phyloP scores from a whole-genome alignment of 2,329 filamentous ascomycete species.

The Pestalotiopsis sp. region DNA sequence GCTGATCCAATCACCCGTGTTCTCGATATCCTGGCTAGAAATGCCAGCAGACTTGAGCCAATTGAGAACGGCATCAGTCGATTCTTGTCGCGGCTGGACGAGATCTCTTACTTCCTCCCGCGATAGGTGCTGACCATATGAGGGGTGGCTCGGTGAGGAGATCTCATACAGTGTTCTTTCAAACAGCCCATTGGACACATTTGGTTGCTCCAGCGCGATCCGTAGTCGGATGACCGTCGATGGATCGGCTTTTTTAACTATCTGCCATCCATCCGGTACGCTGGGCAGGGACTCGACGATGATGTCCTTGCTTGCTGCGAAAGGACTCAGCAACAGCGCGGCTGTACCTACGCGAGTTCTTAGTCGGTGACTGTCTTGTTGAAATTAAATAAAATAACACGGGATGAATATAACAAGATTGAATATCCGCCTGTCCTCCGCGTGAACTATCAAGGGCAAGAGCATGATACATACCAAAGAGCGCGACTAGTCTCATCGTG shows the following conservation, averaged over 20 bases:
- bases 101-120: conserved; percentile 53
- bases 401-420: background rate
- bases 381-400: background rate
- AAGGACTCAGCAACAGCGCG: background rate
- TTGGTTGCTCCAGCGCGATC: conserved; percentile 52
- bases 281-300: conserved; percentile 39
- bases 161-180: conserved; percentile 63
- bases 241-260: conserved; percentile 35
- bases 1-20: conserved; percentile 55
- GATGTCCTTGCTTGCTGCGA: conserved; percentile 21
- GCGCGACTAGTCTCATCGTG: conserved; percentile 5
- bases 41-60: conserved; percentile 61
- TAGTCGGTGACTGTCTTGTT: background rate
- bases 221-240: conserved; percentile 48
- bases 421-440: background rate
- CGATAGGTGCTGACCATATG: conserved; percentile 65
- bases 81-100: conserved; percentile 37
- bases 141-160: conserved; percentile 60
- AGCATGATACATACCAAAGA: background rate
- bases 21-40: conserved; percentile 51
- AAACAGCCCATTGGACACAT: conserved; percentile 44
- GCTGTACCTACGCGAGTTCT: background rate
- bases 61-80: conserved; percentile 49
- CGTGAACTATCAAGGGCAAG: background rate
- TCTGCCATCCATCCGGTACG: conserved; percentile 42